Evolutionary conservation across 2,329 filamentous ascomycete genomes (phyloP).

Genomic region (Madurella fahalii): DNA sequence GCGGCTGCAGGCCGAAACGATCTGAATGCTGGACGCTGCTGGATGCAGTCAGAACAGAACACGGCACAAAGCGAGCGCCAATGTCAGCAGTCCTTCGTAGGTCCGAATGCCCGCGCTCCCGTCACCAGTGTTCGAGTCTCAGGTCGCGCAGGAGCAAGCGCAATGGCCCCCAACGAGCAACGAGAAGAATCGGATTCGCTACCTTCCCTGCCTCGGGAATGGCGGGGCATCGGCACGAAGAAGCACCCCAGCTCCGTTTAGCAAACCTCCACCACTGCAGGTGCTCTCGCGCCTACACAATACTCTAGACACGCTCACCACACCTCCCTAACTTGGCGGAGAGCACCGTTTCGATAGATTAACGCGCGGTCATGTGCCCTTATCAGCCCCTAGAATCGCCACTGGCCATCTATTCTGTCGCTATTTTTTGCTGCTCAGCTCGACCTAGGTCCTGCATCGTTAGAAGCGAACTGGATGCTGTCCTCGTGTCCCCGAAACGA

Average conservation of each 20-base stretch:
- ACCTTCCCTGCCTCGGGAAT: conserved; percentile 2
- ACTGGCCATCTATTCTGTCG: conserved; percentile 13
- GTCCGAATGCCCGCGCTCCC: not conserved
- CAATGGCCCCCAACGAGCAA: too few species aligned
- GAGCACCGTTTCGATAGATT: conserved; percentile 20
- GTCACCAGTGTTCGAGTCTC: conserved; percentile 6
- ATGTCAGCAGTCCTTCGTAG: not conserved
- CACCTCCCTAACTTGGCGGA: conserved; percentile 9
- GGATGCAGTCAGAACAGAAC: not conserved
- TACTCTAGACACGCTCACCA: not conserved
- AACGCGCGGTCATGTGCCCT: conserved; percentile 22
- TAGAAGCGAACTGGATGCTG: not conserved
- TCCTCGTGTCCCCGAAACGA: not conserved
- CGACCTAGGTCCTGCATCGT: conserved; percentile 1
- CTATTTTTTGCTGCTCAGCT: conserved; percentile 8
- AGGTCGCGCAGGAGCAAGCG: too few species aligned
- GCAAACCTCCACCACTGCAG: too few species aligned
- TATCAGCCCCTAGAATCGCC: conserved; percentile 17
- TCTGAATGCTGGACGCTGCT: not conserved
- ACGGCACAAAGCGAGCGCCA: conserved; percentile 9
- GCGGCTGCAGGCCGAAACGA: conserved; percentile 11
- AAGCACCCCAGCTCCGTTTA: not conserved
- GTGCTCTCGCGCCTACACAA: too few species aligned
- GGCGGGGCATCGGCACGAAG: conserved; percentile 2
- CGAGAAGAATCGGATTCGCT: too few species aligned